phyloP scores from a whole-genome alignment of 257 asterid species.

The Mitragyna speciosa region DNA sequence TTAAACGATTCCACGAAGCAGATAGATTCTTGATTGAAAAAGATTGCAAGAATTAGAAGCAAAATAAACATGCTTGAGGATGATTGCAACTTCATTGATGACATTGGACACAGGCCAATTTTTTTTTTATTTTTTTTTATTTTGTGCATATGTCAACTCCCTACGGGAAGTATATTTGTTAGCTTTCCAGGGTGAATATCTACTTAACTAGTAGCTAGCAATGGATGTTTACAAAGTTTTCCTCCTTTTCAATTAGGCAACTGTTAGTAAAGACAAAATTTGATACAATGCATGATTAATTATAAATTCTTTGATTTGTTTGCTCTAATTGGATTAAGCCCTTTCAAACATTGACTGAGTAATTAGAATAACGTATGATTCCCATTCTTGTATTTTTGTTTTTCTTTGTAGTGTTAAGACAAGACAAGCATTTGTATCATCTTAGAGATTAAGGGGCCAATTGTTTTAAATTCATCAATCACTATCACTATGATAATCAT shows the following conservation, averaged over 20 bases:
- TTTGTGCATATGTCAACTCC: background rate
- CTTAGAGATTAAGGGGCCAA: too few relatives aligned
- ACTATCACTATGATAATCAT: too few relatives aligned
- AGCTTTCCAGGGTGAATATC: background rate
- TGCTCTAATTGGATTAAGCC: conserved; percentile 24
- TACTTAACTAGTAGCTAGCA: background rate
- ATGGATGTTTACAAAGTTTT: conserved; percentile 19
- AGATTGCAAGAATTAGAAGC: conserved; percentile 10
- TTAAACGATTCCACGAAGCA: conserved; percentile 37
- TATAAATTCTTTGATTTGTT: background rate
- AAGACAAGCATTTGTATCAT: background rate
- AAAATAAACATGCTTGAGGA: conserved; percentile 31
- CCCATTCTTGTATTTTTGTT: conserved; percentile 17
- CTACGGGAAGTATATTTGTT: background rate
- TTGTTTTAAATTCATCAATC: too few relatives aligned
- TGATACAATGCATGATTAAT: background rate
- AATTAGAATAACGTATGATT: background rate
- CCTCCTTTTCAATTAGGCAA: background rate
- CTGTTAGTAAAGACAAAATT: conserved; percentile 27
- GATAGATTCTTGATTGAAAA: conserved; percentile 32
- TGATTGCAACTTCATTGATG: background rate
- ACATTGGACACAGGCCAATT: background rate
- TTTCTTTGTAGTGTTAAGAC: background rate
- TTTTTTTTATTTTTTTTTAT: too few relatives aligned
- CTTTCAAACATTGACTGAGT: background rate